Evolutionary conservation across 352 stramenopile species (phyloP), one percentile per base, ranked within the genome.

Genomic region (Blastocystis sp.): DNA sequence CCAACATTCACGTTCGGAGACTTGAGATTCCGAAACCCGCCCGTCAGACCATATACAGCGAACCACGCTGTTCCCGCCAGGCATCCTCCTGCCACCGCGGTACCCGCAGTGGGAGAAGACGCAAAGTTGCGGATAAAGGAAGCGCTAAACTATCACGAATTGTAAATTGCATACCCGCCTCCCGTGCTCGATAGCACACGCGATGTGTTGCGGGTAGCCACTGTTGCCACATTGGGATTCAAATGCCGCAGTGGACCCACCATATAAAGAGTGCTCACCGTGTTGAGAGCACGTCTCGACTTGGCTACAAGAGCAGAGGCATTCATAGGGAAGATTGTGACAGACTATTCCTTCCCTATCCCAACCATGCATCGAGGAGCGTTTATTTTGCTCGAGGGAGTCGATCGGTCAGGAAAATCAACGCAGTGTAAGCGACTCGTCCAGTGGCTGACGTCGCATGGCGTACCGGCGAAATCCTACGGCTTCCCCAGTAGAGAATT

Each of bases 321-420:
- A 49, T 32, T 75, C 63, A 75, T 75, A 48, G 11, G 16, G 16
- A 51, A 51, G 16, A 51, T 16, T 16, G 44, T 51, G 7, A 16
- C 7, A 51, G 44, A 51, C 7, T 51, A 51, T 51, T 16, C 7
- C 21, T 32, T 53, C 34, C 3, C 6, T 14, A 38, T 36, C n/a
- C 11, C 29, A 4, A 75, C 32, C 21, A 84, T 84, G 48, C 78
- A 88, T n/a, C 93, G 96, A 64, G 96, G 96, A 38, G 93, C 95
- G 32, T 98, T 99, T 86, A 94, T 99, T 84, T 90, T 99, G 34
- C 94, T 99, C 84, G 97, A 99, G 90, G 97, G 97, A 86, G 92
- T 99, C 7, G 97, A 99, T 89, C 91, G 96, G 51, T 98, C 95
- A 89, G 97, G 97, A 84, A 99, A 99, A 91, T 98, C 95, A 18